phyloP scores from a whole-genome alignment of 306 rosid species.

The Begonia loranthoides region DNA sequence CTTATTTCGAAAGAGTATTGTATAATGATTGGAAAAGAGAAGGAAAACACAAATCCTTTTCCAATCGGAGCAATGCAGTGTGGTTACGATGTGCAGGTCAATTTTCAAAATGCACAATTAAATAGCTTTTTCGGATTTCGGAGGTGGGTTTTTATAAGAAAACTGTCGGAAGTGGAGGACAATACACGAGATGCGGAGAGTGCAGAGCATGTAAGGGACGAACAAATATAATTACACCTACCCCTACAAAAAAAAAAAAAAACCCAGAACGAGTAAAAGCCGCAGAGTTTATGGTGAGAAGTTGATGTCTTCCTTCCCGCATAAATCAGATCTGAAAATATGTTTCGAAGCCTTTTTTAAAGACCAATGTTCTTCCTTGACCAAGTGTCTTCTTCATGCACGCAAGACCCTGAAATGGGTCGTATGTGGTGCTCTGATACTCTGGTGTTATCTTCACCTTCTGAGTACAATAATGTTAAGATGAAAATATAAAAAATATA shows the following conservation, averaged over 20 bases:
- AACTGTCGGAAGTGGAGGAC: constrained; percentile 2
- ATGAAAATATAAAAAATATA: neutral
- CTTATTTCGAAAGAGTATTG: constrained; percentile 8
- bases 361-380: constrained; percentile 8
- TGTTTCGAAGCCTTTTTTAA: constrained; percentile 4
- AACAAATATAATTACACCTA: constrained; percentile 19
- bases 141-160: constrained; percentile 17
- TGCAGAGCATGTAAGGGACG: no score
- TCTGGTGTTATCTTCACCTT: neutral
- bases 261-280: constrained; percentile 4
- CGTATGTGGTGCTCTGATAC: neutral
- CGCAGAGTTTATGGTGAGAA: constrained; percentile 19
- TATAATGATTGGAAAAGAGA: neutral
- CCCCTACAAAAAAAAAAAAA: constrained; percentile 21
- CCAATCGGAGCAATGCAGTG: constrained; percentile 4
- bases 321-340: constrained; percentile 32
- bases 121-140: constrained; percentile 3
- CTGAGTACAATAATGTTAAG: neutral
- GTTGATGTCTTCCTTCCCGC: constrained; percentile 30
- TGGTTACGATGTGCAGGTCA: neutral
- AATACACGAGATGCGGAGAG: constrained; percentile 10
- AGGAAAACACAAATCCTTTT: neutral
- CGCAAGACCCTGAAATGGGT: neutral
- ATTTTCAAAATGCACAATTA: constrained; percentile 4
- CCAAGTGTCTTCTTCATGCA: constrained; percentile 8